These are phyloP conservation scores for Coniochaeta sp. DNA, from an alignment of 2,329 filamentous ascomycete species.

Conservation along the genomic window DNA sequence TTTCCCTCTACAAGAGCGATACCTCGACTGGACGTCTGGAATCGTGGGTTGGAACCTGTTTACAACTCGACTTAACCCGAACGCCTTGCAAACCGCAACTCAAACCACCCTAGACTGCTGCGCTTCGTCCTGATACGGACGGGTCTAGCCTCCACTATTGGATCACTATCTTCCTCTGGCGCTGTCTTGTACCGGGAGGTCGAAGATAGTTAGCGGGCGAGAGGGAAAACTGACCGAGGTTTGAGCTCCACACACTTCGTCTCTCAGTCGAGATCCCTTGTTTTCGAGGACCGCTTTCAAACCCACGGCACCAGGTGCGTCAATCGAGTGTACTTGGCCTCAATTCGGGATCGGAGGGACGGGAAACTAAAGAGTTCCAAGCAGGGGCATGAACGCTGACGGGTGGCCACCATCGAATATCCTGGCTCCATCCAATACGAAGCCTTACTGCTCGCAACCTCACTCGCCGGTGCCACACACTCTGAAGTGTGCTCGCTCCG, in stretches of 20 bases:
- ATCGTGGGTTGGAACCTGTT: not conserved
- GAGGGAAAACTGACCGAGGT: not conserved
- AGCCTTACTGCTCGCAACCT: not conserved
- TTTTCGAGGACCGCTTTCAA: not conserved
- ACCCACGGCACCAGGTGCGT: not conserved
- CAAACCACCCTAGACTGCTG: not conserved
- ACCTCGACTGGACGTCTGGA: not conserved
- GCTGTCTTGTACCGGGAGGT: not conserved
- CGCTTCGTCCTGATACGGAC: not conserved
- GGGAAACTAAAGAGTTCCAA: conserved; percentile 4
- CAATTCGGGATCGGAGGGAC: conserved; percentile 8
- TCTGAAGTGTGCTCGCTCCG: not conserved
- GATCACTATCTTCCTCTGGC: not conserved
- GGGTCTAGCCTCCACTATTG: not conserved
- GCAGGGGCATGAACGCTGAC: not conserved
- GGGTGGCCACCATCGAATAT: not conserved
- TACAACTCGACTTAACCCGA: not conserved
- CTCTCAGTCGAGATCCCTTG: not conserved
- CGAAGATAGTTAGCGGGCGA: not conserved
- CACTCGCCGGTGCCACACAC: conserved; percentile 1
- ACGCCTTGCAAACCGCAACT: not conserved
- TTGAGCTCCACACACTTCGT: not conserved
- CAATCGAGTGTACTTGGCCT: conserved; percentile 3
- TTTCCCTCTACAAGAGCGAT: not conserved
- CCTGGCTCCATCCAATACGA: conserved; percentile 4